Base-by-base conservation (phyloP, 129 eudicot genomes). In the Helichrysum umbraculigerum region DNA sequence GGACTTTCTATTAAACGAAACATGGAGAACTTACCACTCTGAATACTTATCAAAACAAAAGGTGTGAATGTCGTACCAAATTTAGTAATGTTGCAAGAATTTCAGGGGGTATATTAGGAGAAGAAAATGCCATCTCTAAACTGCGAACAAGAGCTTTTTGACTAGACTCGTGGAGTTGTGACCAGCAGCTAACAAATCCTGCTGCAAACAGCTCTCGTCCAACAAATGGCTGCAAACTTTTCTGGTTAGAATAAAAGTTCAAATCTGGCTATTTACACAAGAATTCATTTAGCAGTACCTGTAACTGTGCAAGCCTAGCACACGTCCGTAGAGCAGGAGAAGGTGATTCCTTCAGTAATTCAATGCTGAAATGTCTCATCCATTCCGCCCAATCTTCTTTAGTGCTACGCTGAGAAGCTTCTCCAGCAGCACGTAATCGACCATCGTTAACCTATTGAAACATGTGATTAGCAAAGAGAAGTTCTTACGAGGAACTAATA, bases 331-430 rank as follows among this genome's bases (percentile, higher is more conserved):
- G 72, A 78, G 99, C 97, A 39, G 97, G 97, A 77, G 96, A 84
- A 78, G 99, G 97, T 28, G 99, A 95, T 79, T 95, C 97, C 85
- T 90, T 95, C 39, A 95, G 84, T 75, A 95, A 87, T 61, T 91
- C 99, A 74, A 91, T 91, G 84, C 99, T 91, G 78, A 91, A 95
- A 91, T 95, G 99, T 78, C 99, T 84, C 99, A 95, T 95, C 99
- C 99, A 95, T 84, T 95, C 99, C 33, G 96, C 97, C 99, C 99
- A 95, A 76, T 95, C 99, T 83, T 95, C 99, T 81, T 85, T 89
- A 25, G 99, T 95, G 78, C 99, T 95, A 67, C 99, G 97, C 58
- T 95, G 96, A 73, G 99, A 95, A 59, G 99, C 99, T 87, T 91
- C 97, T 25, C 94, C 99, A 76, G 99, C 99, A 81, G 92, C 85